phyloP scores from a whole-genome alignment of 2,329 filamentous ascomycete species.

The Penicillium hesseltinei region DNA sequence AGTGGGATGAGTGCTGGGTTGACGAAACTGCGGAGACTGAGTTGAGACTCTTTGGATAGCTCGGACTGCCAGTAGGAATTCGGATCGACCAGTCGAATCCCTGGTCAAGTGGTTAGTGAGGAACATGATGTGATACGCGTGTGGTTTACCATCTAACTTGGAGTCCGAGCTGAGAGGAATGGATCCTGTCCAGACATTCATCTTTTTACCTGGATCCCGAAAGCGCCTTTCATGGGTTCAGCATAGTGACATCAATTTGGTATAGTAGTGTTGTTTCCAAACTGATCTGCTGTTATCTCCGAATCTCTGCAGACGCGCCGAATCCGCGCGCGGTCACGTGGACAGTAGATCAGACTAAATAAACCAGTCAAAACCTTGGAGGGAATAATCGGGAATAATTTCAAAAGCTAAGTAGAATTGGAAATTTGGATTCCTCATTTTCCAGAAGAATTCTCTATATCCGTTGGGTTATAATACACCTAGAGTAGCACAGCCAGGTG shows the following conservation, averaged over 20 bases:
- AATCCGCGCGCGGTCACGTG: conserved; percentile 23
- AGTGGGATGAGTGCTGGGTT: conserved; percentile 43
- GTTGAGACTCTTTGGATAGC: conserved; percentile 33
- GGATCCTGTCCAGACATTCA: conserved; percentile 42
- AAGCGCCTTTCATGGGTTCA: conserved; percentile 14
- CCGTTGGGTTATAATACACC: conserved; percentile 23
- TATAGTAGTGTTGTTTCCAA: conserved; percentile 1
- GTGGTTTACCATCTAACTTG: conserved; percentile 31
- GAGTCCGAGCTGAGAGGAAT: conserved; percentile 29
- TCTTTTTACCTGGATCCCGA: conserved; percentile 19
- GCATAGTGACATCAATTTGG: conserved; percentile 5
- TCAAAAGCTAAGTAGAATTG: not conserved
- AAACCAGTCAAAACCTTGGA: not conserved
- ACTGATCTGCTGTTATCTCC: conserved; percentile 5
- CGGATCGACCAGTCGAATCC: conserved; percentile 36
- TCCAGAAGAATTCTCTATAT: conserved; percentile 20
- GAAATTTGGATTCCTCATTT: not conserved
- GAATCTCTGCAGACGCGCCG: conserved; percentile 15
- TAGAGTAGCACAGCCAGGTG: conserved; percentile 19
- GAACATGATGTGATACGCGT: conserved; percentile 8
- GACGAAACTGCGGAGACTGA: conserved; percentile 38
- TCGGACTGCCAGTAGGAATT: conserved; percentile 34
- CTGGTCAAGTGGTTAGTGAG: conserved; percentile 24
- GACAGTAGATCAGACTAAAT: not conserved
- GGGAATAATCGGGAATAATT: not conserved